Conservation (phyloP, 1,284 basidiomycete genomes). For the Omphalotus olearius region DNA sequence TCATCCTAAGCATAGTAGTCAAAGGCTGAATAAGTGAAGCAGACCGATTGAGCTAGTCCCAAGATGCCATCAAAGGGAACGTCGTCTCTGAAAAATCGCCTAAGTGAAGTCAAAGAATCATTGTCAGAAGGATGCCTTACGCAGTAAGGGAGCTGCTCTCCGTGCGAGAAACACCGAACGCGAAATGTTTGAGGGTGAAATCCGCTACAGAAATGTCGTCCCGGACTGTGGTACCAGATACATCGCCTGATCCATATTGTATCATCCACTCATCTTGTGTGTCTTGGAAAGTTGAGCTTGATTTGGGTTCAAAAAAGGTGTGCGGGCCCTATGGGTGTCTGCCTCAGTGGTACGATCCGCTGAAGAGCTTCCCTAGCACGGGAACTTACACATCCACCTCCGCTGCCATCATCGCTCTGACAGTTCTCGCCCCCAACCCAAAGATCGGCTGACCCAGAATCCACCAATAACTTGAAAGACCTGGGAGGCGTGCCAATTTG, state of each 20-base stretch:
- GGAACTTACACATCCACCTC: slow-evolving; percentile 23
- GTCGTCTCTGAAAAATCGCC: slow-evolving; percentile 39
- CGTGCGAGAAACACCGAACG: slow-evolving; percentile 61
- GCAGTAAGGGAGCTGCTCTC: slow-evolving; percentile 56
- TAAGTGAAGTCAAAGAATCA: neutral
- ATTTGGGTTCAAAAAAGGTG: slow-evolving; percentile 52
- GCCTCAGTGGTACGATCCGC: neutral
- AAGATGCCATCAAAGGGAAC: slow-evolving; percentile 72
- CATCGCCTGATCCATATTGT: slow-evolving; percentile 69
- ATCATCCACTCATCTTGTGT: slow-evolving; percentile 53
- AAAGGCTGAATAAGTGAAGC: slow-evolving; percentile 15
- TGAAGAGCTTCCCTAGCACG: neutral
- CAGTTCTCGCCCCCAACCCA: slow-evolving; percentile 54
- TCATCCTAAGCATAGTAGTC: neutral
- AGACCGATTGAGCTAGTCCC: slow-evolving; percentile 66
- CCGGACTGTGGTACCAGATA: slow-evolving; percentile 55
- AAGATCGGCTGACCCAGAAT: slow-evolving; percentile 69
- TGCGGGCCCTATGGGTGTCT: slow-evolving; percentile 41
- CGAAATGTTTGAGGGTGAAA: slow-evolving; percentile 50
- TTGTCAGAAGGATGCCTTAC: slow-evolving; percentile 15
- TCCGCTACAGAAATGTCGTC: slow-evolving; percentile 66
- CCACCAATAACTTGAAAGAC: slow-evolving; percentile 61
- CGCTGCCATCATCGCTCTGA: slow-evolving; percentile 22
- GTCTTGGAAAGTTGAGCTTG: slow-evolving; percentile 58
- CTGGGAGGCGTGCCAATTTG: slow-evolving; percentile 57